phyloP scores from a whole-genome alignment of 176 grass and related monocot species.

The Musa itinerans region DNA sequence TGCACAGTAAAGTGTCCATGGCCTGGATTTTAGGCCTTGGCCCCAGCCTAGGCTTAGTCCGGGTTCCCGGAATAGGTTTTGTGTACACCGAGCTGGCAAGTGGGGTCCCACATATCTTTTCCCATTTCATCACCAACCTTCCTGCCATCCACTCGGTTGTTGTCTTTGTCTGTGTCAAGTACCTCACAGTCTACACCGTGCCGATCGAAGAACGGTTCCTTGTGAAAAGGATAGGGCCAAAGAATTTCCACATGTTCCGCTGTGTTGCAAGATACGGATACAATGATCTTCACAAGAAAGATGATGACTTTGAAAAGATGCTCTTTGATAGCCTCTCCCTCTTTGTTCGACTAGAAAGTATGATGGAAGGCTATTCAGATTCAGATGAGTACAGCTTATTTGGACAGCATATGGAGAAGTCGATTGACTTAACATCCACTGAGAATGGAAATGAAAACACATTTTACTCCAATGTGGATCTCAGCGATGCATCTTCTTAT shows the following conservation, averaged over 20 bases:
- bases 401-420: conserved; percentile 13
- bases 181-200: conserved; percentile 59
- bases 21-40: conserved; percentile 72
- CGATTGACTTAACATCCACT: no score
- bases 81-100: conserved; percentile 63
- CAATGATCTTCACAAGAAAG: conserved; percentile 70
- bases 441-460: conserved; percentile 22
- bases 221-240: conserved; percentile 52
- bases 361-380: conserved; percentile 60
- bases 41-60: conserved; percentile 63
- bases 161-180: conserved; percentile 78
- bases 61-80: conserved; percentile 73
- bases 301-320: conserved; percentile 66
- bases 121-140: conserved; percentile 87
- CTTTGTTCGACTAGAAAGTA: conserved; percentile 51
- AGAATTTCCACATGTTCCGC: conserved; percentile 67
- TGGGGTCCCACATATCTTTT: conserved; percentile 78
- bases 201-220: conserved; percentile 49
- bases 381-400: conserved; percentile 43
- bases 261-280: conserved; percentile 74
- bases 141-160: conserved; percentile 73
- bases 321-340: conserved; percentile 44
- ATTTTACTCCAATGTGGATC: conserved; percentile 27
- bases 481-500: conserved; percentile 28
- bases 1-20: conserved; percentile 85